Conservation (phyloP, 176 grass and related monocot genomes). For the Zoysia japonica region DNA sequence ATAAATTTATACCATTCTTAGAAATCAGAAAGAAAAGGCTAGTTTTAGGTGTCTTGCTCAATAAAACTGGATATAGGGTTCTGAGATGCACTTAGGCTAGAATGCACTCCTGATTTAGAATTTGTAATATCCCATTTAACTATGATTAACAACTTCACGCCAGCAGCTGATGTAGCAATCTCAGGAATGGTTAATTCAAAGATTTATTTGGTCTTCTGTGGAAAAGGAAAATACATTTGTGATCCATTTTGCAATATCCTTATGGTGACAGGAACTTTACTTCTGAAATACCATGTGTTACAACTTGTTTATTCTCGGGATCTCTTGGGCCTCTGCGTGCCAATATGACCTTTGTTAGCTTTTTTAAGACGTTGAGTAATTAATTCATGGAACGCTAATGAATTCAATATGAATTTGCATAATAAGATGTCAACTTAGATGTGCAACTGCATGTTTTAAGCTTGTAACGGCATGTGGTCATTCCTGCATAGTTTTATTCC, state of each 20-base stretch:
- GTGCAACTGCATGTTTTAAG: neutral
- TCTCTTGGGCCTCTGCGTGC: neutral
- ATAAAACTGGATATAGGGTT: constrained; percentile 11
- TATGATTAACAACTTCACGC: neutral
- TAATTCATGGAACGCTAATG: neutral
- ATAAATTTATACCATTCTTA: neutral
- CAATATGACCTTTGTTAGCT: neutral
- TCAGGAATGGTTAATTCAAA: neutral
- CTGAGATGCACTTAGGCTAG: neutral
- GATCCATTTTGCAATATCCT: constrained; percentile 12
- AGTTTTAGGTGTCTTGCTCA: neutral
- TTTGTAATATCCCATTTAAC: neutral
- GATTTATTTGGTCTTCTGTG: neutral
- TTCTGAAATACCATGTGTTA: neutral
- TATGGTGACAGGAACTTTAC: neutral
- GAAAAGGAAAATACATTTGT: neutral
- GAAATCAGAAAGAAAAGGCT: neutral
- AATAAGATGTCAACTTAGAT: neutral
- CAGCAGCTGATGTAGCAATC: neutral
- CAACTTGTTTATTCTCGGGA: neutral
- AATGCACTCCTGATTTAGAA: neutral
- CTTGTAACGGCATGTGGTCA: neutral
- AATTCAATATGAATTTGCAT: neutral
- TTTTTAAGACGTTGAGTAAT: neutral
- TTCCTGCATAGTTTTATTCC: neutral